phyloP scores from a whole-genome alignment of 768 basidiomycete genomes.

The Boletus bicolor region DNA sequence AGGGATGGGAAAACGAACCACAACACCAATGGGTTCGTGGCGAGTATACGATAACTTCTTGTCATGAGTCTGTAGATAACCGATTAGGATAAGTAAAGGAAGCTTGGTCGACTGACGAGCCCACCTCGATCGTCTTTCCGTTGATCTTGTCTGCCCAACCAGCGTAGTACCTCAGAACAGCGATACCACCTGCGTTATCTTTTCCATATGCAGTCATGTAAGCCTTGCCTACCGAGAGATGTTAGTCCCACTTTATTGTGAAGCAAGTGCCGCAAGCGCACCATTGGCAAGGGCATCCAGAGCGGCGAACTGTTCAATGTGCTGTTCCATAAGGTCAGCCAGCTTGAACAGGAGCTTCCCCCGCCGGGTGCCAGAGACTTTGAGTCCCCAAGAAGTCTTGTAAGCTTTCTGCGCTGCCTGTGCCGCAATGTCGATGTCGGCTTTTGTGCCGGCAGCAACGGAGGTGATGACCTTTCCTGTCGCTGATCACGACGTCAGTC shows the following conservation, averaged over 20 bases:
- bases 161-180: slow-evolving; percentile 8
- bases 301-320: slow-evolving; percentile 7
- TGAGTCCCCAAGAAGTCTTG: slow-evolving; percentile 9
- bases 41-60: slow-evolving; percentile 8
- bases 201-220: neutral
- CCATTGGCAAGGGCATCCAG: slow-evolving; percentile 7
- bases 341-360: slow-evolving; percentile 7
- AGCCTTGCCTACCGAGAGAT: slow-evolving; percentile 2
- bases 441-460: slow-evolving; percentile 5
- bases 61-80: neutral
- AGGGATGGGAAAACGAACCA: neutral
- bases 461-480: slow-evolving; percentile 11
- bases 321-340: slow-evolving; percentile 8
- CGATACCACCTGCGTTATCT: neutral
- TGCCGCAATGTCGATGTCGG: slow-evolving; percentile 6
- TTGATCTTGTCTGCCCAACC: slow-evolving; percentile 14
- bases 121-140: slow-evolving; percentile 7
- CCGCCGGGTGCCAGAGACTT: slow-evolving; percentile 1
- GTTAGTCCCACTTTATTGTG: neutral
- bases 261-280: neutral
- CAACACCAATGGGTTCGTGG: slow-evolving; percentile 12
- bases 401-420: slow-evolving; percentile 4
- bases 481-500: slow-evolving; percentile 22
- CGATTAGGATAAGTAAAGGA: neutral
- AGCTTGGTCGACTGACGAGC: neutral